Percentiles rank a stretch among this genome's conserved stretches.
phyloP scores from a whole-genome alignment of 2,329 filamentous ascomycete genomes.

The Hymenoscyphus albidus region DNA sequence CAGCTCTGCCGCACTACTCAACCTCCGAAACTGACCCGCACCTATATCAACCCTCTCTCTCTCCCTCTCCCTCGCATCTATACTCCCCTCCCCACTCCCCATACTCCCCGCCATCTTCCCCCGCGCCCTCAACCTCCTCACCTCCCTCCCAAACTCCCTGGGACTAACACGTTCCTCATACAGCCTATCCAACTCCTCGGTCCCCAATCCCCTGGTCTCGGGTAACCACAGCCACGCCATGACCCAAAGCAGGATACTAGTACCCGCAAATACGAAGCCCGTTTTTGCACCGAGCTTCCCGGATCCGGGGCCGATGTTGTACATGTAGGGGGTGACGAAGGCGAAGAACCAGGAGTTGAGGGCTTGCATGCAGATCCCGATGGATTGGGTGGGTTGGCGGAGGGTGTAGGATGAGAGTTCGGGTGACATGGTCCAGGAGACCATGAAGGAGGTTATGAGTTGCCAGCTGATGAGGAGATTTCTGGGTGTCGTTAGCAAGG shows the following conservation, averaged over 20 bases:
- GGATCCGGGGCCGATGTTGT: slow-evolving; percentile 38
- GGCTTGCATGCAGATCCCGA: slow-evolving; percentile 21
- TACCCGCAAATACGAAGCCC: slow-evolving; percentile 40
- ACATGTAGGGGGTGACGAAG: slow-evolving; percentile 40
- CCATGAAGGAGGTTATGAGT: slow-evolving; percentile 15
- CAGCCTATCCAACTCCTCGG: slow-evolving; percentile 44
- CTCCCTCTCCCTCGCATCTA: no score
- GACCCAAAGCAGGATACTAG: slow-evolving; percentile 36
- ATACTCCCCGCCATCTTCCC: no score
- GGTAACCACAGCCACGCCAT: slow-evolving; percentile 46
- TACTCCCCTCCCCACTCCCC: no score
- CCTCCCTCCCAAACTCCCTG: slow-evolving; percentile 9
- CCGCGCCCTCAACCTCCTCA: not conserved
- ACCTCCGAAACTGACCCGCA: no score
- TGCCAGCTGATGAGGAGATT: slow-evolving; percentile 27
- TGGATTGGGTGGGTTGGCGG: slow-evolving; percentile 23
- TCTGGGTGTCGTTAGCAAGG: slow-evolving; percentile 1
- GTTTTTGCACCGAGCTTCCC: slow-evolving; percentile 40
- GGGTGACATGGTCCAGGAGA: slow-evolving; percentile 21
- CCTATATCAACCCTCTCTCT: no score
- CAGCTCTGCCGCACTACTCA: no score
- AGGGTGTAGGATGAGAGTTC: slow-evolving; percentile 24
- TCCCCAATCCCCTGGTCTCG: slow-evolving; percentile 49
- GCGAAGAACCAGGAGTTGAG: slow-evolving; percentile 29
- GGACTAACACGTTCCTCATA: slow-evolving; percentile 15